These are phyloP conservation scores for Tulasnella calospora DNA, from an alignment of 768 basidiomycete genomes.

Conservation along the genomic window DNA sequence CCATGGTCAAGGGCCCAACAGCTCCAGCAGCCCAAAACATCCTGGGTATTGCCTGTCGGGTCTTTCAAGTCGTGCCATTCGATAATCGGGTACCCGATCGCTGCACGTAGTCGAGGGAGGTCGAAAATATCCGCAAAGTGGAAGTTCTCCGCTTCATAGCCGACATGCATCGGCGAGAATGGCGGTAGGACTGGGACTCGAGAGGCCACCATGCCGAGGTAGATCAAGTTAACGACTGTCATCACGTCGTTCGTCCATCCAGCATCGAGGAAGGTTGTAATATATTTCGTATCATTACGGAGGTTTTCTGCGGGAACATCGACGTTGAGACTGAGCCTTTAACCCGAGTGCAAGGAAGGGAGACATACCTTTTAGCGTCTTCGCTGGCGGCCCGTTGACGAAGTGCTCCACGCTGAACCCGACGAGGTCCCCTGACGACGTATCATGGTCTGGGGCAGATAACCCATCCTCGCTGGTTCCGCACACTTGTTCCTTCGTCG, in stretches of 20 bases:
- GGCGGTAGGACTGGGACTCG: constrained; percentile 21
- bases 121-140: constrained; percentile 22
- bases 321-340: background rate
- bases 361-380: background rate
- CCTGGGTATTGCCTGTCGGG: background rate
- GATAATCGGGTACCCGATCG: background rate
- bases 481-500: background rate
- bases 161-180: constrained; percentile 12
- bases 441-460: background rate
- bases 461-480: background rate
- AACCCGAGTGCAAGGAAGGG: background rate
- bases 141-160: background rate
- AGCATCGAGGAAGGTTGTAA: constrained; percentile 7
- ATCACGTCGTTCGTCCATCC: constrained; percentile 20
- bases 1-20: background rate
- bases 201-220: constrained; percentile 15
- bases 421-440: background rate
- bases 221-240: constrained; percentile 14
- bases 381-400: constrained; percentile 18
- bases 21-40: constrained; percentile 15
- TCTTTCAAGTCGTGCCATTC: constrained; percentile 26
- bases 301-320: background rate
- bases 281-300: constrained; percentile 9
- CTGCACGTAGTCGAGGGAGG: background rate
- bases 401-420: background rate